Base-by-base conservation (phyloP, 2,329 filamentous ascomycete species). In the Epicoccum sorghinum region DNA sequence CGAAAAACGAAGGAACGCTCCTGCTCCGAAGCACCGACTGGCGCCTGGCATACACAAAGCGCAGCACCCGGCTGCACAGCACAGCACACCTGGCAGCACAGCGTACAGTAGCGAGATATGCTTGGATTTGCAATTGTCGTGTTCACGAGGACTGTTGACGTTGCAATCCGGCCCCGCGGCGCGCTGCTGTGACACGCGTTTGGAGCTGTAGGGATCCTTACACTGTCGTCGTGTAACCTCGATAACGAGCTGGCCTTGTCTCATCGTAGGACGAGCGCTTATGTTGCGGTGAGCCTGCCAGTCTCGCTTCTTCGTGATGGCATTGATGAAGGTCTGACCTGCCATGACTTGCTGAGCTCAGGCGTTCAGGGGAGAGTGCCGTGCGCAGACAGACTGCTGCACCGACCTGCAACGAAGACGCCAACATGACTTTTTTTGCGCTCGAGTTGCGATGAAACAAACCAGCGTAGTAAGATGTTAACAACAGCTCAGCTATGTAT, bases 181-280 rank as follows among this genome's bases (percentile, higher is more conserved):
- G 24, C 32, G 22, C 12, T 59, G 42, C 57, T 41, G 52, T 55
- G 46, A 42, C 37, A 55, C 52, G 46, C 46, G 8, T 36, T 42
- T 37, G 41, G 46, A 50, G 52, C 52, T 54, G 50, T 52, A 51
- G 25, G 41, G 40, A 35, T 39, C 49, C 30, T 30, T 29, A 29
- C 41, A 56, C 60, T 54, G 57, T 59, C 47, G 61, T 51, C 50
- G 57, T 59, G 52, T 38, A 37, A 63, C 57, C 24, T 32, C 25
- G 47, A 44, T 38, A 41, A 38, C 13, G n/a, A 43, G 47, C 24
- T 41, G 53, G 42, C 32, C 22, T 23, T 45, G 14, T 37, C 29
- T 33, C 9, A 41, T n/a, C 32, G 53, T 56, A 38, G 38, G 47
- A 52, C 48, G 48, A 48, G 53, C 53, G 53, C 53, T 48, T 56